A percentile compares a stretch with the other conserved stretches of the same genome.
Conservation (phyloP, 208 protist genomes). For the Acanthamoeba royreba region DNA sequence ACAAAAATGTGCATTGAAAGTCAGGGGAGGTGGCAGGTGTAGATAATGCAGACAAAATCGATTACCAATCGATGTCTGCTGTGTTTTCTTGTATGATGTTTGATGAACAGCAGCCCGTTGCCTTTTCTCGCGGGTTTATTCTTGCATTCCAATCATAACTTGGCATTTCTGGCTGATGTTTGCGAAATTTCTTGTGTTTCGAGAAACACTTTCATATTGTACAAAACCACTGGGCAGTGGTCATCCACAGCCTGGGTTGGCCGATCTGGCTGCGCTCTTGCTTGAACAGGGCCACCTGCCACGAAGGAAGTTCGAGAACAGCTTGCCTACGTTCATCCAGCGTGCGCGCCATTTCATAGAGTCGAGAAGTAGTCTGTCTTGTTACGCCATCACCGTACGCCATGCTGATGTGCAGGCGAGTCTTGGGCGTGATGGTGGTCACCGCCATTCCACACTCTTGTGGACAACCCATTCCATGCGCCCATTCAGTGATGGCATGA, state of each 20-base stretch:
- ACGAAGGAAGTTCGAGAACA: neutral
- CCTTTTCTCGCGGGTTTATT: no score
- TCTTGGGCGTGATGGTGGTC: neutral
- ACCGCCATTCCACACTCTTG: neutral
- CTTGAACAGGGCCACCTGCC: neutral
- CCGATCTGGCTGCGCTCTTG: neutral
- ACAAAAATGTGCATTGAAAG: no score
- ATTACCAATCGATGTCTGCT: no score
- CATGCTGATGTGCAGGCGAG: conserved; percentile 8
- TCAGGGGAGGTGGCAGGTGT: no score
- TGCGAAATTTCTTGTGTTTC: neutral
- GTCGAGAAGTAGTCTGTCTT: neutral
- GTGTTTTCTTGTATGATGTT: no score
- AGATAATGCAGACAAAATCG: no score
- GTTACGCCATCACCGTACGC: neutral
- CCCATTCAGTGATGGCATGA: neutral
- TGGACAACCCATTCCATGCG: neutral
- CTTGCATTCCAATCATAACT: no score
- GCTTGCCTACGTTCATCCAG: neutral
- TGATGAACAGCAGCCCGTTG: no score
- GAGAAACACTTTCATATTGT: neutral
- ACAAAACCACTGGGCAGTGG: neutral
- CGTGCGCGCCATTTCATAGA: neutral
- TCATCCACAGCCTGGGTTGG: neutral
- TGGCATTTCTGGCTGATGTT: neutral